Evolutionary conservation across 2,329 filamentous ascomycete genomes (phyloP).

Genomic region (Pyricularia pennisetigena): DNA sequence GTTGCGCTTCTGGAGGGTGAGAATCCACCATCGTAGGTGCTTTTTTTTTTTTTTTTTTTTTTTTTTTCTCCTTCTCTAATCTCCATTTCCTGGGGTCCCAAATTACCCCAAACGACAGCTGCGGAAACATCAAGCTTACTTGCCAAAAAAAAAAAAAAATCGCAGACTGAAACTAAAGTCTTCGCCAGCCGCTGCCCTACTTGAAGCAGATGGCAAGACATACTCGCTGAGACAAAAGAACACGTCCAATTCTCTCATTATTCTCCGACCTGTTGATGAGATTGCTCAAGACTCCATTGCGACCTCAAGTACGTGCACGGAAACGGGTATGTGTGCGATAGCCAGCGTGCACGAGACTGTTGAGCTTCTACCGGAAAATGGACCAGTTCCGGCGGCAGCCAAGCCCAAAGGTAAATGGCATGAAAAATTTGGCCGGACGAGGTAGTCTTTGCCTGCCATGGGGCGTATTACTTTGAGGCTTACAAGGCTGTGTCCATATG

Average conservation of each 20-base stretch:
- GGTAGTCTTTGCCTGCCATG: slow-evolving; percentile 18
- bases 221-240: slow-evolving; percentile 57
- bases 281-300: slow-evolving; percentile 13
- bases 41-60: too few species aligned
- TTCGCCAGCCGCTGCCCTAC: slow-evolving; percentile 40
- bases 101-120: background rate
- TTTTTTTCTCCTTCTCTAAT: too few species aligned
- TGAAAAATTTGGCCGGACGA: slow-evolving; percentile 42
- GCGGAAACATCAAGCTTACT: background rate
- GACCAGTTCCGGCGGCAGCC: slow-evolving; percentile 16
- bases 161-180: slow-evolving; percentile 38
- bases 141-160: background rate
- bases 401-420: slow-evolving; percentile 46
- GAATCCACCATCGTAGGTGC: slow-evolving; percentile 36
- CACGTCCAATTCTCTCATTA: slow-evolving; percentile 55
- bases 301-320: slow-evolving; percentile 1
- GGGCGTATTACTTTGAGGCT: background rate
- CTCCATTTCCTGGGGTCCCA: too few species aligned
- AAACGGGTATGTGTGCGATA: slow-evolving; percentile 34
- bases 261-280: slow-evolving; percentile 30
- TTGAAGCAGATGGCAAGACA: slow-evolving; percentile 39
- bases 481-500: background rate
- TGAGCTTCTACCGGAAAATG: slow-evolving; percentile 39
- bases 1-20: slow-evolving; percentile 43
- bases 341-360: slow-evolving; percentile 53